phyloP scores from a whole-genome alignment of 306 rosid species.

The Glycyrrhiza uralensis region DNA sequence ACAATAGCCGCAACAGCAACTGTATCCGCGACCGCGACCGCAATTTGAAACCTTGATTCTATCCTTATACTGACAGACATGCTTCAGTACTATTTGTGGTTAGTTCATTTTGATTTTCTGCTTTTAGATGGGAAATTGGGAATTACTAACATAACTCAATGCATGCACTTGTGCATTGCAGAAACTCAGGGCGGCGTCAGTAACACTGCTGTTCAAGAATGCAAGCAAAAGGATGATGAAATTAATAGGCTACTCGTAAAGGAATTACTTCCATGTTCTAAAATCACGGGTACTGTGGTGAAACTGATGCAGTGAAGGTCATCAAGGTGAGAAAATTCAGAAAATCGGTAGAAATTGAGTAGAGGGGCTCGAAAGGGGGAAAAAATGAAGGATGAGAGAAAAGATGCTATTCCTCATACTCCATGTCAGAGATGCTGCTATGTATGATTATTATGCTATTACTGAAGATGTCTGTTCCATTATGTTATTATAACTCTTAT shows the following conservation, averaged over 20 bases:
- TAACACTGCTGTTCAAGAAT: conserved; percentile 49
- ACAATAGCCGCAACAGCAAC: too few relatives aligned
- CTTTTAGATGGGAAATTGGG: neutral
- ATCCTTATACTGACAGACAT: conserved; percentile 34
- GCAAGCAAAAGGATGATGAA: conserved; percentile 55
- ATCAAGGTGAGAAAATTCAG: conserved; percentile 50
- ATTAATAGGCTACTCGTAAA: conserved; percentile 41
- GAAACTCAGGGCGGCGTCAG: conserved; percentile 58
- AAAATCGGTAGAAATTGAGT: conserved; percentile 39
- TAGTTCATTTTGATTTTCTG: neutral
- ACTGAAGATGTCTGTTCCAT: conserved; percentile 44
- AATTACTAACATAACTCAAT: conserved; percentile 23
- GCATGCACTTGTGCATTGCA: conserved; percentile 35
- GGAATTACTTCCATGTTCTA: conserved; percentile 46
- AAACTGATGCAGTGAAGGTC: conserved; percentile 54
- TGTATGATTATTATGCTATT: conserved; percentile 49
- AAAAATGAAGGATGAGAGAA: conserved; percentile 46
- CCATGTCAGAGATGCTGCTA: conserved; percentile 43
- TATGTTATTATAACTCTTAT: conserved; percentile 19
- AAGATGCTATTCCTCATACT: neutral
- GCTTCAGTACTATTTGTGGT: conserved; percentile 22
- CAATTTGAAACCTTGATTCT: too few relatives aligned
- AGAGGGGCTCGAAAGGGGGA: conserved; percentile 40
- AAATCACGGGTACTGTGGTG: conserved; percentile 48
- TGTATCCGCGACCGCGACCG: too few relatives aligned